Base-by-base conservation (phyloP, 495 filamentous ascomycete species). In the Aspergillus kassunensis region DNA sequence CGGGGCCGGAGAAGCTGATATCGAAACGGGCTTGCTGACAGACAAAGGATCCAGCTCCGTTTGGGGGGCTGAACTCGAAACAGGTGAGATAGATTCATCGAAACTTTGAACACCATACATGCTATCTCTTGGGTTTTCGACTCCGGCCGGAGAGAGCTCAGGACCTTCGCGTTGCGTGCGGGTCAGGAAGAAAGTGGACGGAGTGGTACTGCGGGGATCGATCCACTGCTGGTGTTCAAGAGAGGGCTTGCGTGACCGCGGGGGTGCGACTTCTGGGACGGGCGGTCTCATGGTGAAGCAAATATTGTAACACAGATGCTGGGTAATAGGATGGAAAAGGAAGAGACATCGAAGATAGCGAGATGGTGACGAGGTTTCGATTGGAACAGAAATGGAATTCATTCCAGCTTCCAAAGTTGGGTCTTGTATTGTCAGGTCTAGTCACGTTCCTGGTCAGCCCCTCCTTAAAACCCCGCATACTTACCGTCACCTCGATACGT, bases 101-200 rank as follows among this genome's bases (percentile, higher is more conserved):
- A 88, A 66, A 53, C 83, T 87, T 57, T 83, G 76, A 7, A 89
- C 81, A 5, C 85, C 85, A 57, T 79, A 86, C 46, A 71, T 76
- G 56, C 72, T 81, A 49, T 76, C 67, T 51, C 62, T 63, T 19
- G 42, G 44, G 24, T 51, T 53, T 7, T 52, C 61, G 9, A 43
- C 36, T 16, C 52, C 59, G 37, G 67, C 62, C 43, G 58, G 47
- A 44, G 57, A 55, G 49, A 57, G n/a, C n/a, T n/a, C 64, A 52
- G 70, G 59, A 35, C 53, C 44, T 19, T 71, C 65, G 55, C 65
- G 44, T 34, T 58, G 54, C 42, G 36, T 66, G 52, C 70, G 70
- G 37, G 69, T 63, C 47, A 77, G 60, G 51, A 79, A 78, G 63
- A 79, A 79, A 42, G 74, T 76, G 43, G 73, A 61, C 34, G 76